These are phyloP conservation scores for Cytospora piceae DNA, from an alignment of 2,329 filamentous ascomycete genomes.

Conservation along the genomic window DNA sequence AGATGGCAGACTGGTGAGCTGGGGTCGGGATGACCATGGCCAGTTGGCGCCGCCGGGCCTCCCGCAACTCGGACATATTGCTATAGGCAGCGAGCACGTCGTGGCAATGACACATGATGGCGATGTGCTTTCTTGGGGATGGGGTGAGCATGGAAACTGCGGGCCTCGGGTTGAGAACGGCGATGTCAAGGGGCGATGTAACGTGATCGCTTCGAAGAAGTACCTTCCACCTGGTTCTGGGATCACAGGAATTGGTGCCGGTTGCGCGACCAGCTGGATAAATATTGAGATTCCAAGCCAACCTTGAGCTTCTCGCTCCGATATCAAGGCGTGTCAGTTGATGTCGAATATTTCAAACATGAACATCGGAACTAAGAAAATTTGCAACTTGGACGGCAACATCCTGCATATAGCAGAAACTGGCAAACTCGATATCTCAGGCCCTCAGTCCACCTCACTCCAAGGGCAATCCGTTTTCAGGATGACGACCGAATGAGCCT, in stretches of 20 bases:
- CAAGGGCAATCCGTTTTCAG: neutral
- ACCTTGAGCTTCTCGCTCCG: conserved; percentile 9
- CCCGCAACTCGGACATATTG: conserved; percentile 64
- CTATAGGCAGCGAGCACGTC: conserved; percentile 88
- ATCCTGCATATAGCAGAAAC: neutral
- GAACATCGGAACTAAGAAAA: neutral
- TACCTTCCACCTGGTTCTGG: conserved; percentile 54
- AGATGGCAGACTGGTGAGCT: conserved; percentile 66
- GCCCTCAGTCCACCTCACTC: neutral
- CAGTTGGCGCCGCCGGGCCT: conserved; percentile 71
- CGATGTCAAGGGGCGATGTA: conserved; percentile 72
- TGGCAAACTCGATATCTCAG: neutral
- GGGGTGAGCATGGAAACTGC: conserved; percentile 98
- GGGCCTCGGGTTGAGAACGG: conserved; percentile 67
- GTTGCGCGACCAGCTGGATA: conserved; percentile 89
- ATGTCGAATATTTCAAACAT: neutral
- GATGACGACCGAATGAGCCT: neutral
- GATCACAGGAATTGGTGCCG: conserved; percentile 72
- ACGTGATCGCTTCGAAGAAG: conserved; percentile 63
- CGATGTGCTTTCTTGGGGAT: conserved; percentile 84
- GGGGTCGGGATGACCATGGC: conserved; percentile 86
- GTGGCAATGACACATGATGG: conserved; percentile 69
- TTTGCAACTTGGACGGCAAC: neutral
- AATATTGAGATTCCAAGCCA: conserved; percentile 45
- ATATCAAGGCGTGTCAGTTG: neutral